phyloP scores from a whole-genome alignment of 257 asterid species.

The Mitragyna speciosa region DNA sequence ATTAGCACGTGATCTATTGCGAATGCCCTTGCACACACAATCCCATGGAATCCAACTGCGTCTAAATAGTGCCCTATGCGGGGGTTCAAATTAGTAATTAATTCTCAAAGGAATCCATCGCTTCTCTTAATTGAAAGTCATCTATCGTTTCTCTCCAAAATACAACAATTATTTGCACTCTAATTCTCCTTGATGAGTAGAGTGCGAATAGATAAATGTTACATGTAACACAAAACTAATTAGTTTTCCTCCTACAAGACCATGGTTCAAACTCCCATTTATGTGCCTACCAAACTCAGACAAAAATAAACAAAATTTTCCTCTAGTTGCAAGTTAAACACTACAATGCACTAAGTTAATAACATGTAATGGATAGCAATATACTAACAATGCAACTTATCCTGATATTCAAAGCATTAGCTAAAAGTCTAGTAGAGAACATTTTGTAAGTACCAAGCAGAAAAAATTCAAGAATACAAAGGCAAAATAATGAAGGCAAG shows the following conservation, averaged over 20 bases:
- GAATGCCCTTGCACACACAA: no score
- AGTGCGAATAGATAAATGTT: no score
- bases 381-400: neutral
- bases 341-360: neutral
- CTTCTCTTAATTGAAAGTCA: no score
- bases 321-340: neutral
- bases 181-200: no score
- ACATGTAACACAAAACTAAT: neutral
- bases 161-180: no score
- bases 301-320: neutral
- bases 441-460: neutral
- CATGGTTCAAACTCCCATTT: neutral
- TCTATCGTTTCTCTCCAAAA: no score
- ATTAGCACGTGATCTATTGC: no score
- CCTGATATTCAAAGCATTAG: neutral
- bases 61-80: no score
- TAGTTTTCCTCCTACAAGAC: neutral
- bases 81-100: no score
- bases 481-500: conserved; percentile 9
- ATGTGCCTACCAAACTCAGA: neutral
- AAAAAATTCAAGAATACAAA: neutral
- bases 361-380: neutral
- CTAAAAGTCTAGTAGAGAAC: neutral
- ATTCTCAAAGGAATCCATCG: no score
- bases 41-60: no score